Conservation (phyloP, 768 basidiomycete species). For the Amanita fuliginea region DNA sequence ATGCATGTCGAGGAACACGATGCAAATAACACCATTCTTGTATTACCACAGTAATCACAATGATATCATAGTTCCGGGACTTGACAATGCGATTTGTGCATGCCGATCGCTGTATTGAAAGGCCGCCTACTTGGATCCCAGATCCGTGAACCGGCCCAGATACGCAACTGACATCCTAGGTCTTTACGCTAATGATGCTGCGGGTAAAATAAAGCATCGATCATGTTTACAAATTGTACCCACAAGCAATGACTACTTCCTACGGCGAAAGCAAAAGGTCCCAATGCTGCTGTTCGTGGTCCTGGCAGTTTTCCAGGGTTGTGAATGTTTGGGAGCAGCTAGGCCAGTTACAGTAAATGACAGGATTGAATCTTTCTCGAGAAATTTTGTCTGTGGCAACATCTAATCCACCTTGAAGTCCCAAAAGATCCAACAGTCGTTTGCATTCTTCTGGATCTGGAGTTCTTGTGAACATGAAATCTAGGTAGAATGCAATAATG, state of each 20-base stretch:
- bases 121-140: background rate
- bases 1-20: constrained; percentile 10
- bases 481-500: background rate
- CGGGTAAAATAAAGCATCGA: no score
- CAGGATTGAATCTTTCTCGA: background rate
- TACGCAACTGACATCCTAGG: no score
- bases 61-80: background rate
- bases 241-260: no score
- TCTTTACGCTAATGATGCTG: no score
- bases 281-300: constrained; percentile 4
- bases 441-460: background rate
- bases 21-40: constrained; percentile 8
- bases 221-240: no score
- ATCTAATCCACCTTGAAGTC: background rate
- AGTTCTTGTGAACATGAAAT: background rate
- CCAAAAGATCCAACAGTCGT: background rate
- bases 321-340: background rate
- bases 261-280: background rate
- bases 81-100: background rate
- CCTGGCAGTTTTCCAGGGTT: constrained; percentile 3
- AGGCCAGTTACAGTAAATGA: constrained; percentile 3
- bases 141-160: no score
- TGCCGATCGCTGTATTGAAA: background rate
- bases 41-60: constrained; percentile 19
- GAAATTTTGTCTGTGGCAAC: background rate